Evolutionary conservation across 352 stramenopile genomes (phyloP).

Genomic region (Globisporangium paroecandrum): DNA sequence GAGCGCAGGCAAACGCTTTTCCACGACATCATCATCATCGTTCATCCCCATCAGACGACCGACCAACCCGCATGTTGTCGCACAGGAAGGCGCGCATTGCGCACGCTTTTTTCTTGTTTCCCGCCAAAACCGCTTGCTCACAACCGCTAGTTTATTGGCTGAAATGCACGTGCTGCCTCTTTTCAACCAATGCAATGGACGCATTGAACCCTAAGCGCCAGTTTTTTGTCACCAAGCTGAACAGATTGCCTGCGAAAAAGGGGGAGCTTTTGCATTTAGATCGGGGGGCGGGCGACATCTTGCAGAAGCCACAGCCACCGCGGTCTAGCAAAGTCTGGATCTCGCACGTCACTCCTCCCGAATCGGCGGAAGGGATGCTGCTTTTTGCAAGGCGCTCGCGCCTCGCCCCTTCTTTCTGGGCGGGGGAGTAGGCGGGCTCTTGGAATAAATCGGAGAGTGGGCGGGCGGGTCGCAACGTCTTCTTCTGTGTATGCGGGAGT

Average conservation of each 20-base stretch:
- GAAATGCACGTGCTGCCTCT: not conserved
- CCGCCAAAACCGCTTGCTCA: slow-evolving; percentile 5
- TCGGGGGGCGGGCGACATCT: not conserved
- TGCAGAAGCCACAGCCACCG: not conserved
- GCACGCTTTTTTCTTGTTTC: slow-evolving; percentile 7
- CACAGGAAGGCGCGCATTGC: not conserved
- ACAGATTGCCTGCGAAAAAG: slow-evolving; percentile 5
- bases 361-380: not conserved
- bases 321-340: not conserved
- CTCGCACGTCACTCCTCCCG: not conserved
- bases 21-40: not conserved
- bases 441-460: slow-evolving; percentile 4
- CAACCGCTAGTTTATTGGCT: not conserved
- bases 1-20: not conserved
- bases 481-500: slow-evolving; percentile 6
- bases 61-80: slow-evolving; percentile 6
- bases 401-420: slow-evolving; percentile 5
- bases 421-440: not conserved
- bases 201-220: slow-evolving; percentile 1
- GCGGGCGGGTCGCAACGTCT: slow-evolving; percentile 4
- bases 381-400: not conserved
- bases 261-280: slow-evolving; percentile 5
- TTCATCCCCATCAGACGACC: not conserved
- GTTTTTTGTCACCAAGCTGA: slow-evolving; percentile 12
- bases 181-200: slow-evolving; percentile 1